Evolutionary conservation across 305 asterid species (phyloP).

Genomic region (Fraxinus sp.): DNA sequence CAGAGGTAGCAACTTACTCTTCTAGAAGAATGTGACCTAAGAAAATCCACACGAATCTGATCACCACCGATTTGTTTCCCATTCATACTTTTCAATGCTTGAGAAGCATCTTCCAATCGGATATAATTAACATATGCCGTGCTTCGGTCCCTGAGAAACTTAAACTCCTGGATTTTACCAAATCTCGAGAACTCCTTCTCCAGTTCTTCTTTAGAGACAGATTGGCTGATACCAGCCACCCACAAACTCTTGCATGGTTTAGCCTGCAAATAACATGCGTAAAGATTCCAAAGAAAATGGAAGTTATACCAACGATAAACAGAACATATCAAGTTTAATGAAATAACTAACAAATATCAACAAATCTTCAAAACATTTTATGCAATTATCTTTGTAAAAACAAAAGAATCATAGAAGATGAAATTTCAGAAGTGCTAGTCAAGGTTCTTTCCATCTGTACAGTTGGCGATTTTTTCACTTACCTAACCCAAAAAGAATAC

Average conservation of each 20-base stretch:
- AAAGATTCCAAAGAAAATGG: constrained; percentile 16
- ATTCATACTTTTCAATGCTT: constrained; percentile 75
- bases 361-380: not conserved
- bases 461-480: not conserved
- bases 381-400: not conserved
- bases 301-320: not conserved
- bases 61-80: constrained; percentile 71
- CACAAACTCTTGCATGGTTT: constrained; percentile 92
- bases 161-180: constrained; percentile 82
- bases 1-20: constrained; percentile 56
- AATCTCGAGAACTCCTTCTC: constrained; percentile 78
- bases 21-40: constrained; percentile 80
- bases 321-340: not conserved
- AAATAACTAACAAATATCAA: not conserved
- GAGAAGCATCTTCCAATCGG: constrained; percentile 77
- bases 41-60: constrained; percentile 90
- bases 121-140: constrained; percentile 83
- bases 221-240: constrained; percentile 89
- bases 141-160: constrained; percentile 70
- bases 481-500: not conserved
- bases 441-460: not conserved
- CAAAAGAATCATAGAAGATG: not conserved
- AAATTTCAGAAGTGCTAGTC: not conserved
- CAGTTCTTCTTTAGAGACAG: constrained; percentile 74
- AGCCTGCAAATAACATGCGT: constrained; percentile 57